Evolutionary conservation across 805 yeast genomes (phyloP), one percentile per base, ranked within the genome.

Genomic region (Metschnikowia gelsemii): DNA sequence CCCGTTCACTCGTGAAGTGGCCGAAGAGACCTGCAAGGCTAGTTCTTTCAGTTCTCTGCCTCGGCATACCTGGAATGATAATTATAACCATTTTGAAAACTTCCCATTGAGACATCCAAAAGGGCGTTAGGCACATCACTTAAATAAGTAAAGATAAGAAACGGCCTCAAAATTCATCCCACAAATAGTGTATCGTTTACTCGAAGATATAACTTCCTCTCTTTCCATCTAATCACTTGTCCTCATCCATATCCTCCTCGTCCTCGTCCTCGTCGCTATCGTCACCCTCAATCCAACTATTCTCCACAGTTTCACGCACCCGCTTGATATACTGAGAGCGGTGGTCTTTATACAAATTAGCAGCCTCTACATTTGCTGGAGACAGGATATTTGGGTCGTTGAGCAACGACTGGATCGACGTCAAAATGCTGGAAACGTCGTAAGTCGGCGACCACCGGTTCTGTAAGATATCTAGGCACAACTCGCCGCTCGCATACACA

Each of bases 391-490:
- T 93, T 13, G 99, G 99, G 61, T 93, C 99, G 64, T 93, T 93
- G 54, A 93, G 72, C 49, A 93, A 74, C 42, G 90, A 82, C 62
- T 93, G 99, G 44, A 93, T 82, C 20, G 96, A 87, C 1, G 99
- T 93, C 54, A 93, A 73, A 42, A 93, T 91, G 9, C 96, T 88
- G 8, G 96, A 89, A 27, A 93, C 99, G 59, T 93, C 99, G 60
- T 91, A 93, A 0, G 99, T 93, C 9, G 99, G 99, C 19, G 96
- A 85, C 99, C 99, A 93, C 61, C 98, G 76, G 68, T 91, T 93
- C 62, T 93, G 99, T 52, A 93, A 71, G 52, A 93, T 93, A 67
- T 93, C 99, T 49, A 93, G 75, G 68, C 99, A 93, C 49, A 93
- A 78, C 58, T 93, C 98, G 19, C 99, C 99, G 34, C 83, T 78